Evolutionary conservation across 352 stramenopile species (phyloP).

Genomic region (Globisporangium irregulare): DNA sequence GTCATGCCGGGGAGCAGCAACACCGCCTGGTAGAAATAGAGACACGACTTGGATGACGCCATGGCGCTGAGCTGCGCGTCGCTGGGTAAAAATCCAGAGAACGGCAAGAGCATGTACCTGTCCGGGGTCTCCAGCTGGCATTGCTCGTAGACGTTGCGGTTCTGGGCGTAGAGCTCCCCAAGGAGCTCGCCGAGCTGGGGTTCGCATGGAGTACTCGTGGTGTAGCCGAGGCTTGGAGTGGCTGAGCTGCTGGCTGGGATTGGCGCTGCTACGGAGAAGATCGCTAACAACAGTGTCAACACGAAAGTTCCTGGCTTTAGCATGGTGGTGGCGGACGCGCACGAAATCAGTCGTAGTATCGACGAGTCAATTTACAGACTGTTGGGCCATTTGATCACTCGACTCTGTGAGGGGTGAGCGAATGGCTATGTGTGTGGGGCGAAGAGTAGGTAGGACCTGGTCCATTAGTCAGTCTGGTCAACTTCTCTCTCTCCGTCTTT

Average conservation of each 20-base stretch:
- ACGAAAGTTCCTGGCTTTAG: not conserved
- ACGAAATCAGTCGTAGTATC: not conserved
- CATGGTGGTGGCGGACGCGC: not conserved
- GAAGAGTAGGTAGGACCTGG: not conserved
- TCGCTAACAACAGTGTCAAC: not conserved
- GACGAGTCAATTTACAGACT: not conserved
- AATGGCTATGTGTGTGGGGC: not conserved
- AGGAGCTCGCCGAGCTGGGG: not conserved
- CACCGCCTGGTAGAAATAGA: not conserved
- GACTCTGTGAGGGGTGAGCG: not conserved
- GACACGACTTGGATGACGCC: conserved; percentile 1
- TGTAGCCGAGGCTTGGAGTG: not conserved
- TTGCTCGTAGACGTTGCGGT: conserved; percentile 4
- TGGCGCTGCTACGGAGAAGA: not conserved
- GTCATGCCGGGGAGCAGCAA: not conserved
- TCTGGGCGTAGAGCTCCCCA: not conserved
- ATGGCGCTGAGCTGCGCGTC: conserved; percentile 1
- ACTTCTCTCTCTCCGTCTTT: not conserved
- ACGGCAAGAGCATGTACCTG: not conserved
- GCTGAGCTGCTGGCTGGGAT: not conserved
- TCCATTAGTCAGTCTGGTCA: not conserved
- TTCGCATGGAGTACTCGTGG: not conserved
- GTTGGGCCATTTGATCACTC: not conserved
- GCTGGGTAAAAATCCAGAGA: not conserved
- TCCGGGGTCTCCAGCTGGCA: not conserved